Evolutionary conservation across 805 yeast genomes (phyloP).

Genomic region (Ogataea chonburiensis): DNA sequence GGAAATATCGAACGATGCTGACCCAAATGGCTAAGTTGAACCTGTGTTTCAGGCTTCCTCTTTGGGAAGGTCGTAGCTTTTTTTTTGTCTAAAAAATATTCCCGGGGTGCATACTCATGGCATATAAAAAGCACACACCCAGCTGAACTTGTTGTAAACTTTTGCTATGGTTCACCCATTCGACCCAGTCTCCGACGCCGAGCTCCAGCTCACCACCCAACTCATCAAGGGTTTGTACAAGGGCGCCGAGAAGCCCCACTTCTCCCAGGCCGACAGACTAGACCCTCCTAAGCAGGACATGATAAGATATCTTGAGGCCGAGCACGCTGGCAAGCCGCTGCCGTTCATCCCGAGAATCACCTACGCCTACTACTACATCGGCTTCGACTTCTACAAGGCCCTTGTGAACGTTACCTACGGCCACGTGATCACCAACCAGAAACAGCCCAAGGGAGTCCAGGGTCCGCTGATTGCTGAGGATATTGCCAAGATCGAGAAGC

Average conservation of each 20-base stretch:
- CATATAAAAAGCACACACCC: no score
- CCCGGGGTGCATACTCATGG: conserved; percentile 10
- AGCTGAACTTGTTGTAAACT: no score
- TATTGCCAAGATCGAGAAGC: conserved; percentile 50
- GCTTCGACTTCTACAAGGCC: conserved; percentile 61
- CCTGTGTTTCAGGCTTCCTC: conserved; percentile 12
- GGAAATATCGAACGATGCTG: neutral
- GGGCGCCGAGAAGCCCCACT: conserved; percentile 54
- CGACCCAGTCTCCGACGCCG: conserved; percentile 57
- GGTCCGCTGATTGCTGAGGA: conserved; percentile 76
- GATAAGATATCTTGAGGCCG: conserved; percentile 65
- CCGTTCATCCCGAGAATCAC: conserved; percentile 69
- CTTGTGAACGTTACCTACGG: conserved; percentile 63
- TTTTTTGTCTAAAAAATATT: neutral
- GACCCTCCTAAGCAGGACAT: conserved; percentile 81
- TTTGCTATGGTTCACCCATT: conserved; percentile 47
- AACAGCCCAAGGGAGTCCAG: conserved; percentile 57
- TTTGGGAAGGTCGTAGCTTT: conserved; percentile 12
- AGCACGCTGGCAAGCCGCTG: conserved; percentile 49
- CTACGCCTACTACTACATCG: conserved; percentile 63
- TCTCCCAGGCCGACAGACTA: conserved; percentile 61
- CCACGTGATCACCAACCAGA: conserved; percentile 56
- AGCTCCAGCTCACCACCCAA: conserved; percentile 55
- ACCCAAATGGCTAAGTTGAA: conserved; percentile 1
- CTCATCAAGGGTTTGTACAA: conserved; percentile 58